Evolutionary conservation across 2,329 filamentous ascomycete genomes (phyloP), one percentile per base, ranked within the genome.

Genomic region (Lasiodiplodia theobromae): DNA sequence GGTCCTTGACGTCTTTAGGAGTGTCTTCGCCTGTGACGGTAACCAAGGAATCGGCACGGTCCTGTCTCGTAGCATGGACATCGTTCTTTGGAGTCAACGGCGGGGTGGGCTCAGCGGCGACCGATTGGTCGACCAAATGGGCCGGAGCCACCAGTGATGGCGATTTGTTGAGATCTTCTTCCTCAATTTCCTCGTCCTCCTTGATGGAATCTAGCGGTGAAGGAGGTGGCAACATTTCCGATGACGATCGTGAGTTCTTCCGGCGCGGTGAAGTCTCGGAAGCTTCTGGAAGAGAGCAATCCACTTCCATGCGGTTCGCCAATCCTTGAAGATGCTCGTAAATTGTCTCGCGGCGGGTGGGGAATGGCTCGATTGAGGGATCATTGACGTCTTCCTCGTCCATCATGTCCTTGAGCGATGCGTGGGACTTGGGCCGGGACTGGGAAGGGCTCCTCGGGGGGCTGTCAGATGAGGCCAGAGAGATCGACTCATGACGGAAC

Each of bases 401-500:
- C 53, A 60, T 65, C 52, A 68, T 68, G 23, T 65, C 58, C 28
- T 68, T 49, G 51, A 65, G 58, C 25, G 67, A 68, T 7, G 54
- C 34, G 40, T 67, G 65, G 3, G 65, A 57, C 28, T 37, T 47
- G 6, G 37, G 47, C 53, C 37, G 34, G 12, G 37, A 3, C 8
- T 28, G 16, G 2, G 38, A 47, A 11, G 66, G 69, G n/a, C 52
- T 52, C 28, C 54, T 44, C 44, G 69, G 60, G 10, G 60, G 53
- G 7, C 40, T 62, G n/a, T 51, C 38, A 31, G 23, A 21, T 2
- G 40, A 28, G 21, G 54, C 70, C 70, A 60, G 18, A 44, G 66
- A 23, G 18, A 75, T 69, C 66, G 76, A 76, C 70, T 82, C 80
- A 49, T 82, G 79, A 25, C 75, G 74, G 53, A 82, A 71, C 1